A percentile compares a stretch with the other conserved stretches of the same genome.
phyloP scores from a whole-genome alignment of 805 yeast species.

The Saccharomycopsis guyanensis region DNA sequence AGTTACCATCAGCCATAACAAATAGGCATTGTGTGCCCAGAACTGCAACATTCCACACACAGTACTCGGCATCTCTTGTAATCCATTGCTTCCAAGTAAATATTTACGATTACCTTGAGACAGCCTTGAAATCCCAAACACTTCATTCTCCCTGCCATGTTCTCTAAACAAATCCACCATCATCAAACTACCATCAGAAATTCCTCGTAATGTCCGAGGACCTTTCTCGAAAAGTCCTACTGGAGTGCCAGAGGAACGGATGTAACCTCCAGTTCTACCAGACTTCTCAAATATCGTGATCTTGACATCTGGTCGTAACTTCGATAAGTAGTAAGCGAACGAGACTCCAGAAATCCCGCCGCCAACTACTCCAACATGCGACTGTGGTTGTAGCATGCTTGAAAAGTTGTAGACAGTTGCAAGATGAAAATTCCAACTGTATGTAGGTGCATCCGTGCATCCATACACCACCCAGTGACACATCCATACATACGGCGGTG shows the following conservation, averaged over 20 bases:
- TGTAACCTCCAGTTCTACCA: slow-evolving; percentile 70
- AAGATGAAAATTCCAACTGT: too few relatives aligned
- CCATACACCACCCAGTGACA: too few relatives aligned
- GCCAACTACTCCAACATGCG: slow-evolving; percentile 64
- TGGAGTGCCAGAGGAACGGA: slow-evolving; percentile 40
- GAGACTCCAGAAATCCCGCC: slow-evolving; percentile 85
- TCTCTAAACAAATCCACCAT: slow-evolving; percentile 50
- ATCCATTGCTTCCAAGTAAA: slow-evolving; percentile 40
- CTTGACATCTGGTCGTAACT: slow-evolving; percentile 68
- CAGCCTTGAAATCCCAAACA: slow-evolving; percentile 49
- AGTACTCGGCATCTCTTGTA: slow-evolving; percentile 43
- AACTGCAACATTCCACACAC: background rate
- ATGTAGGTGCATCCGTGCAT: too few relatives aligned
- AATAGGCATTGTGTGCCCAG: background rate
- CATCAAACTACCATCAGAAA: slow-evolving; percentile 67
- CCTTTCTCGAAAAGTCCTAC: slow-evolving; percentile 64
- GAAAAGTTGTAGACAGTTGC: too few relatives aligned
- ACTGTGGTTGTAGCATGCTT: background rate
- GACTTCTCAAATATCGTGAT: slow-evolving; percentile 56
- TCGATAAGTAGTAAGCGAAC: slow-evolving; percentile 58
- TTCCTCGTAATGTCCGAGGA: slow-evolving; percentile 83
- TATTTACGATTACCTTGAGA: slow-evolving; percentile 70
- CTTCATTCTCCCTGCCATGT: slow-evolving; percentile 39
- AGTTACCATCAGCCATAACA: background rate
- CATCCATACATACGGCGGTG: too few relatives aligned